A percentile compares a stretch with the other conserved stretches of the same genome.
phyloP scores from a whole-genome alignment of 129 eudicot genomes.

The Ambrosia trifida region DNA sequence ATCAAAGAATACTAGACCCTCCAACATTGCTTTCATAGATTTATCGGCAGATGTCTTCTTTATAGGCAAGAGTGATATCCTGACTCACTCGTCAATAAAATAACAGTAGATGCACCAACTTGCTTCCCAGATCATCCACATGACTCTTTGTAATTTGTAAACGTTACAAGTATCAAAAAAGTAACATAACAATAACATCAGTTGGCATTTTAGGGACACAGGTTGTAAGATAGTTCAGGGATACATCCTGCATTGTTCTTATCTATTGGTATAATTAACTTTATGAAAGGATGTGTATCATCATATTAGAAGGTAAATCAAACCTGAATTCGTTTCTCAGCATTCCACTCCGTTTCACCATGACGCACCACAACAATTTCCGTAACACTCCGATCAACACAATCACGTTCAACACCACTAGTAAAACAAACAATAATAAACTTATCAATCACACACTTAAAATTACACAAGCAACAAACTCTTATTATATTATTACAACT shows the following conservation, averaged over 20 bases:
- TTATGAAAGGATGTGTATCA: too few species aligned
- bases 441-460: neutral
- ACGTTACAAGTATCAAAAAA: neutral
- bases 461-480: too few species aligned
- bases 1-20: neutral
- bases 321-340: constrained; percentile 73
- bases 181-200: constrained; percentile 6
- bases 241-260: neutral
- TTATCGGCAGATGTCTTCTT: neutral
- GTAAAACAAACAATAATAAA: constrained; percentile 4
- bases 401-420: constrained; percentile 27
- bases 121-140: neutral
- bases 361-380: constrained; percentile 86
- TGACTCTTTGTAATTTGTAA: neutral
- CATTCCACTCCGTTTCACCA: constrained; percentile 96
- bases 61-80: neutral
- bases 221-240: neutral
- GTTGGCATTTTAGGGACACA: constrained; percentile 15
- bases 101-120: neutral
- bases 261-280: constrained; percentile 6
- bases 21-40: neutral
- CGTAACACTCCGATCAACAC: constrained; percentile 32
- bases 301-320: too few species aligned
- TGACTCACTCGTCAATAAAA: neutral
- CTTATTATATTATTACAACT: too few species aligned